phyloP scores from a whole-genome alignment of 306 rosid genomes.

The Sindora glabra region DNA sequence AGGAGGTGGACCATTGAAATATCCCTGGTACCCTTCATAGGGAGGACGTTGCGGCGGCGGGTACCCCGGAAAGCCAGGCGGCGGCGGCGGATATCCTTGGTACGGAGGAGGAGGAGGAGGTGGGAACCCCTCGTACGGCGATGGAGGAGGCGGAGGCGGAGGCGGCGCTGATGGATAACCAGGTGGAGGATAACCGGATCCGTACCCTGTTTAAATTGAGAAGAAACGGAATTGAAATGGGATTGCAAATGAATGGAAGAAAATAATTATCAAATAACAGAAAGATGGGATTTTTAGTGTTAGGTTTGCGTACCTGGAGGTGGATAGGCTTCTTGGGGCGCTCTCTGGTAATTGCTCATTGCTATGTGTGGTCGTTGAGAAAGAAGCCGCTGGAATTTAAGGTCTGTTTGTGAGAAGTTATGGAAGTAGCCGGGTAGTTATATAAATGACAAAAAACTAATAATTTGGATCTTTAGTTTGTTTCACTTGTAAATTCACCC shows the following conservation, averaged over 20 bases:
- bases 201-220: conserved; percentile 21
- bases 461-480: too few relatives aligned
- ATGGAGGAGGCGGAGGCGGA: conserved; percentile 40
- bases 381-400: too few relatives aligned
- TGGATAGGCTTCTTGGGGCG: conserved; percentile 35
- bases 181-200: conserved; percentile 34
- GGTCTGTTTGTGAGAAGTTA: too few relatives aligned
- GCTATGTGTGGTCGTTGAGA: background rate
- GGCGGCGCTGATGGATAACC: conserved; percentile 43
- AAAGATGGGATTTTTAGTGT: background rate
- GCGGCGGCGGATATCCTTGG: conserved; percentile 26
- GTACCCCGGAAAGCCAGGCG: conserved; percentile 23
- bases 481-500: too few relatives aligned
- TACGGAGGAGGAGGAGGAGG: conserved; percentile 41
- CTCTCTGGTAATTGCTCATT: conserved; percentile 48
- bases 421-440: too few relatives aligned
- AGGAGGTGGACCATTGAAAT: conserved; percentile 51
- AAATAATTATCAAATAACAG: background rate
- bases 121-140: conserved; percentile 31
- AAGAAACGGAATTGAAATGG: background rate
- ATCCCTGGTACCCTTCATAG: conserved; percentile 67
- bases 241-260: background rate
- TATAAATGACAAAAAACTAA: too few relatives aligned
- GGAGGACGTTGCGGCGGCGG: conserved; percentile 43
- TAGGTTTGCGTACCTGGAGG: conserved; percentile 33